Evolutionary conservation across 495 filamentous ascomycete species (phyloP).

Genomic region (Talaromyces proteolyticus): DNA sequence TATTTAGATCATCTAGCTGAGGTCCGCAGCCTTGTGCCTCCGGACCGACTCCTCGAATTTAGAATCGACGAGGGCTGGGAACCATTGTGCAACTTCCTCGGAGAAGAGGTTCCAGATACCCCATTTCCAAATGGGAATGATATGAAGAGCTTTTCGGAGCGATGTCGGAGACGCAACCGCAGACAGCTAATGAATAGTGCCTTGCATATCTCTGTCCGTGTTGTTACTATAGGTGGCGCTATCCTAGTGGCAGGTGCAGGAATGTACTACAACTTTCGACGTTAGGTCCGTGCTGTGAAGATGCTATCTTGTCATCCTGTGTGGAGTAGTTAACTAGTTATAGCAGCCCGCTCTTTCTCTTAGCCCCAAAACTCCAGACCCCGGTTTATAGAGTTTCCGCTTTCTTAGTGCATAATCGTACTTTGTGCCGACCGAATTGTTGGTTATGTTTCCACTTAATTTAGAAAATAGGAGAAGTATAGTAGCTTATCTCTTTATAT

Average conservation of each 20-base stretch:
- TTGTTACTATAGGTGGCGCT: slow-evolving; percentile 41
- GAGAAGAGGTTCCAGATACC: slow-evolving; percentile 47
- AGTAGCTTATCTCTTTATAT: background rate
- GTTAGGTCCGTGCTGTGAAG: background rate
- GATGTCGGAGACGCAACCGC: slow-evolving; percentile 52
- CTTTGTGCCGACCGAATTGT: background rate
- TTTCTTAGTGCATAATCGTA: background rate
- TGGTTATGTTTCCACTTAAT: background rate
- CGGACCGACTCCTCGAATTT: slow-evolving; percentile 55
- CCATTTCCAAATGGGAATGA: slow-evolving; percentile 43
- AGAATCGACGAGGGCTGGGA: slow-evolving; percentile 60
- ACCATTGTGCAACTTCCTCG: slow-evolving; percentile 62
- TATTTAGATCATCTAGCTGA: slow-evolving; percentile 39
- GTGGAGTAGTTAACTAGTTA: background rate
- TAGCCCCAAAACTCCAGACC: no score
- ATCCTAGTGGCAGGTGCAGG: slow-evolving; percentile 32
- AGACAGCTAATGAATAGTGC: slow-evolving; percentile 57
- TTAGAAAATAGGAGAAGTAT: background rate
- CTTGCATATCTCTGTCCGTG: slow-evolving; percentile 24
- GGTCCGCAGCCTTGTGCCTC: slow-evolving; percentile 38
- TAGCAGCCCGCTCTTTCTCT: background rate
- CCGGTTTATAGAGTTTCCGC: no score
- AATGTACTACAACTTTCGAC: background rate
- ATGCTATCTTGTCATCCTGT: background rate
- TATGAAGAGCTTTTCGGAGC: slow-evolving; percentile 52